Conservation (phyloP, 140 eudicot species). For the Cichorium intybus region DNA sequence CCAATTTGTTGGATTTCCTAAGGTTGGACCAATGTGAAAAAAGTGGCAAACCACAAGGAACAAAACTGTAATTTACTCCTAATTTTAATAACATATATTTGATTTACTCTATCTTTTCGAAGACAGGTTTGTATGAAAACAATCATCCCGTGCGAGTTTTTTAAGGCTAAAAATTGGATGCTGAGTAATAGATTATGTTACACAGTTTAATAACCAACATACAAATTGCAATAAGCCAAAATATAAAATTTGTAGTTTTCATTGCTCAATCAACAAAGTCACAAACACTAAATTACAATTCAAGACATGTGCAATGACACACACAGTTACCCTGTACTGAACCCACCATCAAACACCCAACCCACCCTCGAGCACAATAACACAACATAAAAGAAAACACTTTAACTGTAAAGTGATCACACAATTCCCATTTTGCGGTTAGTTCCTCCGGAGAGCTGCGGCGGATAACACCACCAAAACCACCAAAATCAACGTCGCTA, state of each 20-base stretch:
- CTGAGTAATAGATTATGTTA: neutral
- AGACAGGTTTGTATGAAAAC: too few relatives aligned
- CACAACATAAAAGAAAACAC: neutral
- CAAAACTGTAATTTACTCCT: too few relatives aligned
- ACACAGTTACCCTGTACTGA: slow-evolving; percentile 15
- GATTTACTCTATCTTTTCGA: neutral
- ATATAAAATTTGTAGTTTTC: neutral
- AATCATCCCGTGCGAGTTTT: neutral
- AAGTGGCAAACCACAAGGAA: too few relatives aligned
- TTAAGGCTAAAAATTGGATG: neutral
- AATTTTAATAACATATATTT: too few relatives aligned
- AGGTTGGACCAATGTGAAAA: too few relatives aligned
- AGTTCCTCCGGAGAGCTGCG: slow-evolving; percentile 44
- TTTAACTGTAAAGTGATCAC: neutral
- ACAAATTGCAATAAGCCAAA: neutral
- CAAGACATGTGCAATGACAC: neutral
- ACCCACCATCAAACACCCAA: slow-evolving; percentile 1
- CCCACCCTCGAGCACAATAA: slow-evolving; percentile 3
- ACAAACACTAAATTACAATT: slow-evolving; percentile 18
- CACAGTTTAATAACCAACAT: neutral
- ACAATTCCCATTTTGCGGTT: slow-evolving; percentile 5
- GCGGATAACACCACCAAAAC: slow-evolving; percentile 55
- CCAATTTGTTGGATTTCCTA: too few relatives aligned
- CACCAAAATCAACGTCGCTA: slow-evolving; percentile 42
- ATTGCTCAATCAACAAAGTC: slow-evolving; percentile 4